These are phyloP conservation scores for Apodospora peruviana DNA, from an alignment of 495 filamentous ascomycete genomes.

Conservation along the genomic window DNA sequence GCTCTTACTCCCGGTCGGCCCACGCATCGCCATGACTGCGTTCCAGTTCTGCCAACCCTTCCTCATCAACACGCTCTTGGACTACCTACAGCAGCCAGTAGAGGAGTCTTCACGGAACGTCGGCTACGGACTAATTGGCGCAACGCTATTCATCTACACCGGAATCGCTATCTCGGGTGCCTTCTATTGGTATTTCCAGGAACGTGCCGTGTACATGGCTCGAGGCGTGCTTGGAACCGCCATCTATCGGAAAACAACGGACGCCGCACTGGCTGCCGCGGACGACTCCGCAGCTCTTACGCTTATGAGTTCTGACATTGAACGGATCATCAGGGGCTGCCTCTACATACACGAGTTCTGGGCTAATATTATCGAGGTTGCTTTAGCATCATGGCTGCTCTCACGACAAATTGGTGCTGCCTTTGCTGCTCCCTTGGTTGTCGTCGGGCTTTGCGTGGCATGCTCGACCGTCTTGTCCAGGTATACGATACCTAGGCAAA, in stretches of 20 bases:
- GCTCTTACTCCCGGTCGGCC: slow-evolving; percentile 25
- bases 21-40: slow-evolving; percentile 23
- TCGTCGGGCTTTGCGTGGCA: slow-evolving; percentile 15
- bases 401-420: slow-evolving; percentile 51
- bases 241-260: slow-evolving; percentile 43
- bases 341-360: slow-evolving; percentile 31
- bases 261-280: slow-evolving; percentile 37
- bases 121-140: slow-evolving; percentile 34
- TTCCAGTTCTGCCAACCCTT: slow-evolving; percentile 64
- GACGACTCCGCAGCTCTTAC: slow-evolving; percentile 53
- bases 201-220: slow-evolving; percentile 54
- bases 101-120: slow-evolving; percentile 34
- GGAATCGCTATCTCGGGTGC: slow-evolving; percentile 32
- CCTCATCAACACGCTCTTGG: slow-evolving; percentile 50
- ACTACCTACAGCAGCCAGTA: slow-evolving; percentile 36
- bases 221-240: slow-evolving; percentile 53
- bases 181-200: slow-evolving; percentile 53
- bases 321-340: slow-evolving; percentile 25
- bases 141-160: slow-evolving; percentile 22
- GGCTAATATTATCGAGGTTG: slow-evolving; percentile 50
- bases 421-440: slow-evolving; percentile 53
- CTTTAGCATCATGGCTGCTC: slow-evolving; percentile 51
- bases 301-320: slow-evolving; percentile 53
- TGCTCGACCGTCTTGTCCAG: slow-evolving; percentile 17
- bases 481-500: slow-evolving; percentile 29